Evolutionary conservation across 208 protist genomes (phyloP), one percentile per base, ranked within the genome.

Genomic region (Trypanosoma theileri): DNA sequence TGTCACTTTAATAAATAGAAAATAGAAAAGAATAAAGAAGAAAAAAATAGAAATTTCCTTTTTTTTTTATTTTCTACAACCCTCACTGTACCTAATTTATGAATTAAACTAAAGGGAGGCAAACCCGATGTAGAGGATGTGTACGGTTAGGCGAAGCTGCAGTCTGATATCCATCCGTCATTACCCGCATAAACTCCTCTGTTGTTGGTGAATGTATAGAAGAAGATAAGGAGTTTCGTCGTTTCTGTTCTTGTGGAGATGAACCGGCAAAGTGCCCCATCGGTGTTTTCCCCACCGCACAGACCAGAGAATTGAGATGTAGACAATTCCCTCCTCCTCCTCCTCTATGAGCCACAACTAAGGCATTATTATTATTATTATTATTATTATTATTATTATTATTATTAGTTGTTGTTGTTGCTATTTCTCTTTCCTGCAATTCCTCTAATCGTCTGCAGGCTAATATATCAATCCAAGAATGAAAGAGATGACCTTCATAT

Each of bases 161-260:
- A 4, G 48, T 48, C 8, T 26, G 61, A 55, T 57, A 40, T 9
- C 52, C 41, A 41, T 31, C 52, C n/a, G 53, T 26, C 1, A 68
- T 31, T n/a, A 59, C 54, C 24, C 52, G 48, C 63, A 68, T 59
- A 40, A 68, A 68, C 24, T 57, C 63, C 7, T 68, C 63, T 11
- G 52, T 59, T 51, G 63, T 59, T 42, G 52, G 63, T 50, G 50
- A 66, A 2, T 46, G 61, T 6, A n/a, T 11, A 3, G 60, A 45
- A 40, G 19, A 8, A n/a, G 8, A 12, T 13, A 14, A 45, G 50
- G 4, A 9, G 22, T 4, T 21, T 50, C 9, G 7, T 10, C 8
- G 55, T 59, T 14, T 7, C 17, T 59, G 1, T 59, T 24, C 55
- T 21, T 21, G 4, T 48, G 2, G 44, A 48, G 10, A n/a, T 14